Base-by-base conservation (phyloP, 148 eudicot species). In the Camellia sinensis region DNA sequence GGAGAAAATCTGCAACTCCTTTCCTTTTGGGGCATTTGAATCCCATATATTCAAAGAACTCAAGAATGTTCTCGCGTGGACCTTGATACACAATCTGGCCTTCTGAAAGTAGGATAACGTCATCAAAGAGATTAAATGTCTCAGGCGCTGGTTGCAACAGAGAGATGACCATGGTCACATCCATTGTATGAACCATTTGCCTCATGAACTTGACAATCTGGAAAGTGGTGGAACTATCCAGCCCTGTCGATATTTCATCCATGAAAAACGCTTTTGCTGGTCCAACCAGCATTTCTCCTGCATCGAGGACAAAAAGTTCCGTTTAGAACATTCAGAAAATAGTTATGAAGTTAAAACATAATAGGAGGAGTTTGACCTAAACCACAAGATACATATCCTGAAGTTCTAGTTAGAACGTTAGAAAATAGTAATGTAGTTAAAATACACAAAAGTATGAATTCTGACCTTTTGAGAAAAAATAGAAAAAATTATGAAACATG, bases 71-170 rank as follows among this genome's bases (percentile, higher is more conserved):
- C 52, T 84, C 89, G 11, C 89, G 87, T 15, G 89, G 89, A 52
- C 89, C 89, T 76, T 87, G 89, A 45, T 87, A 87, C 74, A 87
- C 75, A 37, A 87, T 71, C 56, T 74, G 73, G 7, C 89, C 87
- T 56, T 87, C 89, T 12, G 89, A 87, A n/a, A 87, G 87, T 19
- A 87, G 72, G 29, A 87, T 87, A n/a, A 87, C 79, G 63, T 87
- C 89, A 70, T 87, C 89, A 65, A 87, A 87, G n/a, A 87, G 84
- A 70, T 84, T 81, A 57, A 71, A 87, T 4, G 87, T 87, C 76
- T 87, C 89, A 21, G 89, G 89, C 15, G 89, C 89, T 5, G 89
- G 89, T 67, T 87, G 89, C 56, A 87, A 83, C 40, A 87, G 89
- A 48, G 89, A 82, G 43, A 87, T 77, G 59, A 87, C 80, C 87